A percentile compares a stretch with the other conserved stretches of the same genome.
Conservation (phyloP, 108 stramenopile species). For the Cyclotella baltica region DNA sequence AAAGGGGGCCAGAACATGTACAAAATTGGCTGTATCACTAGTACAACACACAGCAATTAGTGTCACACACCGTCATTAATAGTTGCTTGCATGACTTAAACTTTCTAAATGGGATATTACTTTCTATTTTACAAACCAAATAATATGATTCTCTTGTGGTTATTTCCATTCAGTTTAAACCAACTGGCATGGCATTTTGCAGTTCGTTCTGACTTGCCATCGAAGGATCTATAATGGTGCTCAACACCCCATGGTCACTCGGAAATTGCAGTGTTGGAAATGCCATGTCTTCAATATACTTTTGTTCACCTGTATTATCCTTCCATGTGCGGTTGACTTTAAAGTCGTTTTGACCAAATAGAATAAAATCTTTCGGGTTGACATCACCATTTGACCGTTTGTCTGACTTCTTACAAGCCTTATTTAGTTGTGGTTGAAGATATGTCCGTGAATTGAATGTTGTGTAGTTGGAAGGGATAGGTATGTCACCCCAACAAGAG, state of each 20-base stretch:
- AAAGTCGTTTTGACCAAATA: conserved; percentile 63
- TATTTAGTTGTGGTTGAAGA: conserved; percentile 81
- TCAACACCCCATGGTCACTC: conserved; percentile 74
- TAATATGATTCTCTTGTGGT: too few species aligned
- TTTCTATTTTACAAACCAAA: too few species aligned
- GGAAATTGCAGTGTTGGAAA: conserved; percentile 81
- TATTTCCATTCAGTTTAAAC: too few species aligned
- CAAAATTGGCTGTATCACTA: too few species aligned
- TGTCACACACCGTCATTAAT: too few species aligned
- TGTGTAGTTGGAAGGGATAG: conserved; percentile 65
- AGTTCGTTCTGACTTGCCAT: too few species aligned
- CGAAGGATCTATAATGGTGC: conserved; percentile 60
- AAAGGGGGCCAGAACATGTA: too few species aligned
- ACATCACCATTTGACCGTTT: conserved; percentile 67
- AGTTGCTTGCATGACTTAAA: too few species aligned
- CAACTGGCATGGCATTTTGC: too few species aligned
- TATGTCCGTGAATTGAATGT: conserved; percentile 79
- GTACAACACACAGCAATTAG: too few species aligned
- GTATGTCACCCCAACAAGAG: conserved; percentile 66
- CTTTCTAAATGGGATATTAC: too few species aligned
- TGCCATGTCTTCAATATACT: conserved; percentile 68
- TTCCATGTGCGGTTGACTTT: conserved; percentile 55
- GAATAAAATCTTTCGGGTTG: conserved; percentile 82
- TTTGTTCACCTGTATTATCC: conserved; percentile 73
- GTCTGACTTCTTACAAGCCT: conserved; percentile 69